Percentiles rank a stretch among this genome's conserved stretches.
Evolutionary conservation across 1,284 basidiomycete species (phyloP).

Genomic region (Austroboletus olivaceoglutinosus): DNA sequence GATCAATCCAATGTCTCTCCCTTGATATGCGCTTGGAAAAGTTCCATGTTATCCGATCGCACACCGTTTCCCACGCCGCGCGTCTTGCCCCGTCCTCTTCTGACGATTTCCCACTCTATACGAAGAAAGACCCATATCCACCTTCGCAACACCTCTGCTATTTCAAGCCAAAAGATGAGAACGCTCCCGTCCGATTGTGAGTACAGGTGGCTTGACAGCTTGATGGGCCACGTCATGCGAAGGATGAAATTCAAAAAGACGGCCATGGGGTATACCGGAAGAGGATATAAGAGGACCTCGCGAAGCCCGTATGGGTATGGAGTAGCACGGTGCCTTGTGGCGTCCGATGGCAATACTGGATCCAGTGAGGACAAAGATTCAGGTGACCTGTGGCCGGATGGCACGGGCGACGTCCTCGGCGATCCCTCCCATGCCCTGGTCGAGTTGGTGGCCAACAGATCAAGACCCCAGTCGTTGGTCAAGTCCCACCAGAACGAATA

Average conservation of each 20-base stretch:
- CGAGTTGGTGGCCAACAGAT: conserved; percentile 55
- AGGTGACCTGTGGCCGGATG: conserved; percentile 31
- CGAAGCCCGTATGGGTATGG: conserved; percentile 56
- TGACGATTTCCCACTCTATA: conserved; percentile 92
- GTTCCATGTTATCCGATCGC: conserved; percentile 13
- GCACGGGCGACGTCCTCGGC: conserved; percentile 41
- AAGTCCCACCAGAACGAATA: conserved; percentile 99
- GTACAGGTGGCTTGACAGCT: conserved; percentile 87
- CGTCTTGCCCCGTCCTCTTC: conserved; percentile 36
- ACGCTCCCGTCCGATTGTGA: conserved; percentile 78
- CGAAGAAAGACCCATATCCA: conserved; percentile 98
- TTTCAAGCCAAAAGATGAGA: conserved; percentile 88
- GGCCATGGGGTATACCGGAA: conserved; percentile 83
- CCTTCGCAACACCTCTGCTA: conserved; percentile 83
- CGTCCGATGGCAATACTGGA: conserved; percentile 8
- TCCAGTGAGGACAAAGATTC: conserved; percentile 13
- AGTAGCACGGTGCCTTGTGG: conserved; percentile 18
- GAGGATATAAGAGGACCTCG: conserved; percentile 68
- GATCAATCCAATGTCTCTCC: conserved; percentile 14
- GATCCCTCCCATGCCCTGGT: conserved; percentile 26
- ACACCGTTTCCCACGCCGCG: conserved; percentile 7
- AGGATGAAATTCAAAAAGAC: conserved; percentile 86
- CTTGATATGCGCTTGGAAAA: conserved; percentile 16
- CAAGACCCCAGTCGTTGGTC: conserved; percentile 96
- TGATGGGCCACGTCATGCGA: conserved; percentile 93